Evolutionary conservation across 2,329 filamentous ascomycete genomes (phyloP), one percentile per base, ranked within the genome.

Genomic region (Hypoxylon sp.): DNA sequence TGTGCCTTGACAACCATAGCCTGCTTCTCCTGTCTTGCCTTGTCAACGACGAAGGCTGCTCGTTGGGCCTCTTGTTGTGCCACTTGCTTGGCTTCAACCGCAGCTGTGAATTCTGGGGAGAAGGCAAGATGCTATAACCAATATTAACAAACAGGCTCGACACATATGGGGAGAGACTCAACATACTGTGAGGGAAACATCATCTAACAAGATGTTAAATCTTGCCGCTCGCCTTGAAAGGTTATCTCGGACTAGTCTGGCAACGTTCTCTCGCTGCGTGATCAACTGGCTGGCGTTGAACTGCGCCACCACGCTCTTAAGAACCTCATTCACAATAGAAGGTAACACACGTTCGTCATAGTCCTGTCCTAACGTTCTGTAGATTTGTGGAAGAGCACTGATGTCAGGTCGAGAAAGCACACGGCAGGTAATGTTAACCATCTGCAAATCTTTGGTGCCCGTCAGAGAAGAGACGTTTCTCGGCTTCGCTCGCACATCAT

Each of bases 371-470:
- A 99, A 88, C 0, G 96, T 99, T 73, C 96, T 89, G 87, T 98
- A 99, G 78, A 99, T 99, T 83, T 97, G 93, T 17, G 96, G 96
- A 46, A 99, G 89, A 32, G 94, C 92, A 73, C 93, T 90, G 77
- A 99, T 85, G 65, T 94, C 90, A 62, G 96, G 96, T 75, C 94
- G 88, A 65, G 95, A 98, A 58, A 99, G 92, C 65, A 99, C 96
- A 93, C 96, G 95, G 83, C 96, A 99, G 79, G 95, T 99, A 80
- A 99, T 98, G 88, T 99, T 99, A 79, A 98, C 96, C 96, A 99
- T 99, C 86, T 99, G 96, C 82, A 99, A 85, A 83, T 99, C 96
- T 87, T 99, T 99, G 79, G 96, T 99, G 75, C 96, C 96, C 67
- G 96, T 99, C 73, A 99, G 89, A 73, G 96, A 98, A 73, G 96